These are phyloP conservation scores for Cercospora zeina DNA, from an alignment of 2,329 filamentous ascomycete species.

Conservation along the genomic window DNA sequence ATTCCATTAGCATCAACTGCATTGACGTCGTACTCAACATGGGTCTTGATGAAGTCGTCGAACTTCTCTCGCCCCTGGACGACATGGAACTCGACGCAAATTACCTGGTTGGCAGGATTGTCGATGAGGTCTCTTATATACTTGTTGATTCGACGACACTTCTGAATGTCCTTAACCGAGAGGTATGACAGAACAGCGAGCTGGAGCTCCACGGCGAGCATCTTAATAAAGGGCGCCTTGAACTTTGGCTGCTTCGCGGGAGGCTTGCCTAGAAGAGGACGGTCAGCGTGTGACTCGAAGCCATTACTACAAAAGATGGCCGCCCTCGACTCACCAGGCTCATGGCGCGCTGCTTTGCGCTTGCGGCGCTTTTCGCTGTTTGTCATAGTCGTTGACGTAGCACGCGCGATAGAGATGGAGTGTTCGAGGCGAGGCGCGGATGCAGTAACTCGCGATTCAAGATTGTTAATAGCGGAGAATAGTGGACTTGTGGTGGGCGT, in stretches of 20 bases:
- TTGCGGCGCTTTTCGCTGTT: neutral
- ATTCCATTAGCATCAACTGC: neutral
- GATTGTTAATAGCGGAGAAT: neutral
- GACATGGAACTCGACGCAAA: neutral
- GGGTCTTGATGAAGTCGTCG: neutral
- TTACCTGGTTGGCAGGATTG: neutral
- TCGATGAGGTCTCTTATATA: slow-evolving; percentile 15
- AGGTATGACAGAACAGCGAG: slow-evolving; percentile 8
- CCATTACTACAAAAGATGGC: neutral
- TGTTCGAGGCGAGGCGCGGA: neutral
- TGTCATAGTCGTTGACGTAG: neutral
- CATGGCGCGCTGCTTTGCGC: neutral
- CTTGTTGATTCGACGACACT: slow-evolving; percentile 8
- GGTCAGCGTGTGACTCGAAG: neutral
- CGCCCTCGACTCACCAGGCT: neutral
- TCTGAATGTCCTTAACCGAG: slow-evolving; percentile 5
- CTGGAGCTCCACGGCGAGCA: slow-evolving; percentile 7
- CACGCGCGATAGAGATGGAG: neutral
- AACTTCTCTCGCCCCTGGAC: neutral
- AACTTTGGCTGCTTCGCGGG: neutral
- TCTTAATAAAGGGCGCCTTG: neutral
- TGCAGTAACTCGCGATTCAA: neutral
- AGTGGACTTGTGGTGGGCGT: no score
- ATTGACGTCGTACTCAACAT: neutral
- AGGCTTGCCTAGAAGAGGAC: neutral